phyloP scores from a whole-genome alignment of 108 stramenopile genomes.

The Skeletonema menzelii region DNA sequence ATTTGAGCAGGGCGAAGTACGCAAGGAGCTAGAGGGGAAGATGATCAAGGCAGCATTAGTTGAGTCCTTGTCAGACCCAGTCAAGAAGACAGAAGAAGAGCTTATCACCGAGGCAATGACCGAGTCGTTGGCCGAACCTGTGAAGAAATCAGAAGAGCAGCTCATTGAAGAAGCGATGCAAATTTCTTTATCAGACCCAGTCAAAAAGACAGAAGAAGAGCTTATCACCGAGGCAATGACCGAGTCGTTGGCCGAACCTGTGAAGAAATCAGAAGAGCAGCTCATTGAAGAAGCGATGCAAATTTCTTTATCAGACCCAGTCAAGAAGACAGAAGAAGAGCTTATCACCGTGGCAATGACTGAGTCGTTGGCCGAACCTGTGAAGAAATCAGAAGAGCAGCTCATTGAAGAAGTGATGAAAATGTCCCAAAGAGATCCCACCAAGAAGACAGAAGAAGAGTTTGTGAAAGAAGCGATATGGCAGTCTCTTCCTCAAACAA shows the following conservation, averaged over 20 bases:
- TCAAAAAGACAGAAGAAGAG: neutral
- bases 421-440: neutral
- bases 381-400: too few relatives aligned
- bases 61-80: neutral
- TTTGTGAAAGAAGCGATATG: neutral
- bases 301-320: neutral
- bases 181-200: neutral
- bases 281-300: too few relatives aligned
- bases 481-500: neutral
- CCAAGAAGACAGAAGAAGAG: neutral
- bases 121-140: neutral
- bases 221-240: neutral
- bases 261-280: neutral
- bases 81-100: neutral
- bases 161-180: neutral
- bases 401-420: neutral
- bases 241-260: neutral
- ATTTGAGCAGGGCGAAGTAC: neutral
- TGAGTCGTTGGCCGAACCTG: neutral
- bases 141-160: neutral
- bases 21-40: neutral
- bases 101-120: neutral
- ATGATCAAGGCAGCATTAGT: neutral
- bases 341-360: neutral
- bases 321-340: neutral